Percentiles rank a stretch among this genome's conserved stretches.
These are phyloP conservation scores for Dioszegia hungarica DNA, from an alignment of 768 basidiomycete species.

Conservation along the genomic window DNA sequence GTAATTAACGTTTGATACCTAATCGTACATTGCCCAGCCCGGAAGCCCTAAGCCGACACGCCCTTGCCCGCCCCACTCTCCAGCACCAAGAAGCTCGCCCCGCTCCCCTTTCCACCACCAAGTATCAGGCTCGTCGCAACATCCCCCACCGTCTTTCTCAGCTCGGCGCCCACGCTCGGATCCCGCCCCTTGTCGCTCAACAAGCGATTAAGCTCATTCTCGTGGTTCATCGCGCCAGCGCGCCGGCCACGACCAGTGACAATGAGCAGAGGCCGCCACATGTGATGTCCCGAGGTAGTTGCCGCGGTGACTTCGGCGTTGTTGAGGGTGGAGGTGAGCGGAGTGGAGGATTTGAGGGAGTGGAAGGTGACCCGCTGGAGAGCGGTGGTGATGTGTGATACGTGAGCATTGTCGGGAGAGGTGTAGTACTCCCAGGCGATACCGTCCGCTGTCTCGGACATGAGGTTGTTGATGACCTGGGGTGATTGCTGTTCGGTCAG, in stretches of 20 bases:
- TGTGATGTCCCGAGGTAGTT: not conserved
- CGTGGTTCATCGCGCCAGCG: constrained; percentile 60
- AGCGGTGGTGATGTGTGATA: constrained; percentile 21
- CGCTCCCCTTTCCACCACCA: constrained; percentile 47
- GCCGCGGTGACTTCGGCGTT: constrained; percentile 55
- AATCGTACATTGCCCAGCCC: no score
- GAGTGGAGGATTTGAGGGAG: constrained; percentile 47
- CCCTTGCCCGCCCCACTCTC: constrained; percentile 36
- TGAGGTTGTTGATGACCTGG: constrained; percentile 59
- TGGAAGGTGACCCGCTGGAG: constrained; percentile 65
- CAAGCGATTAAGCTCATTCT: constrained; percentile 61
- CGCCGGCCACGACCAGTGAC: constrained; percentile 61
- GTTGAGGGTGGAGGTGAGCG: constrained; percentile 51
- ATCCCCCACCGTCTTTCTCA: constrained; percentile 79
- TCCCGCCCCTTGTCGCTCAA: constrained; percentile 57
- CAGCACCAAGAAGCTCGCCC: constrained; percentile 48
- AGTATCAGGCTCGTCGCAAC: constrained; percentile 71
- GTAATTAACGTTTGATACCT: no score
- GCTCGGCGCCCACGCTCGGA: constrained; percentile 56
- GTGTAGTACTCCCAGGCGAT: constrained; percentile 68
- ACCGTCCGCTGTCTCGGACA: constrained; percentile 77
- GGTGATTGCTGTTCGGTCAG: constrained; percentile 7
- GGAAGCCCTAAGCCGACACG: not conserved
- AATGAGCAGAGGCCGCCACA: constrained; percentile 58
- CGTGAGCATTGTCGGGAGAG: constrained; percentile 10